Evolutionary conservation across 768 basidiomycete species (phyloP), one percentile per base, ranked within the genome.

Genomic region (Russula sp.): DNA sequence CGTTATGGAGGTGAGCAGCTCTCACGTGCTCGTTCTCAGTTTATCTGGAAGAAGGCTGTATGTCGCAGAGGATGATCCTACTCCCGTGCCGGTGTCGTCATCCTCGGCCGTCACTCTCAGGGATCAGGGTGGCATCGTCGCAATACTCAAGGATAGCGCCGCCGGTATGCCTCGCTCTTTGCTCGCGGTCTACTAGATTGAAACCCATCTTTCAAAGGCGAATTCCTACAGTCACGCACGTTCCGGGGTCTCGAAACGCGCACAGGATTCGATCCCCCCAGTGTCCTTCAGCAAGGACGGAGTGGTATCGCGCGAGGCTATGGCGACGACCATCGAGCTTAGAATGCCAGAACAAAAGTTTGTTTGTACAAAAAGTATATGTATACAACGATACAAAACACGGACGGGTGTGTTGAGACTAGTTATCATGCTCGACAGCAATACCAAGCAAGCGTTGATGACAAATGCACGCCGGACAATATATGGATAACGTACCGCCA

Each of bases 291-390:
- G 75, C 90, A 96, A 73, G 96, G 96, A 0, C 77, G 94, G 51
- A 89, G 83, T 67, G 96, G 96, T 6, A 88, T 96, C 51, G 94
- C 96, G 44, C 82, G 88, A 65, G 92, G 89, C 10, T 98, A 98
- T 72, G 81, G 81, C 52, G 87, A 89, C 53, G 77, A 79, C 62
- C 74, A 71, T 56, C 37, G 44, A 20, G 35, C 16, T 14, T 54
- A 45, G 27, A 5, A 49, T 47, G 14, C 32, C 9, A 3, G 42
- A 40, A 35, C n/a, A 14, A 32, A 13, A 39, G 9, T 11, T 51
- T 1, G 13, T 16, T 27, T 51, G 16, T 32, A 49, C 48, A 42
- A 35, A 35, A 52, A 11, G 18, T 11, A 22, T 22, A 27, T 7
- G 8, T 1, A 27, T 18, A 10, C 31, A 16, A 6, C 37, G 4